Evolutionary conservation across 305 asterid genomes (phyloP), one percentile per base, ranked within the genome.

Genomic region (Lippia alba): DNA sequence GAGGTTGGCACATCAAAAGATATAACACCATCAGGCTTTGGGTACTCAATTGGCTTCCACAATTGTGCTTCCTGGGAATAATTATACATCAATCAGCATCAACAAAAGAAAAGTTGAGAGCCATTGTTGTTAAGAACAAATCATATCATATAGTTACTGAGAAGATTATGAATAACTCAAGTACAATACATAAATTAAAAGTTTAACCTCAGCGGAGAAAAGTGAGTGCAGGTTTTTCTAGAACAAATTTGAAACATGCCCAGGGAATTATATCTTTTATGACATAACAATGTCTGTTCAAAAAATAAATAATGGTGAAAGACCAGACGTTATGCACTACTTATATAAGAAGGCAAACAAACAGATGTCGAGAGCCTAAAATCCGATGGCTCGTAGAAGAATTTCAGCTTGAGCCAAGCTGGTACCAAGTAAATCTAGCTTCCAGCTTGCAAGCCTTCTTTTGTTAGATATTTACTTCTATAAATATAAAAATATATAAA

Each of bases 1-100:
- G 99, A 90, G 51, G 98, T 91, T 36, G 95, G 86, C 56, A 94
- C 73, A 74, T 94, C 98, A 77, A 94, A 94, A 46, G 97, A 84
- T 70, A 94, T 66, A 64, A 79, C 82, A 36, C 94, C 96, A 75
- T 94, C 98, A 34, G 97, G 97, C 86, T 94, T 94, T 61, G 96
- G 90, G 82, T 94, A 94, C 74, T 85, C 83, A 58, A 90, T 86
- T 72, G 89, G 88, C 55, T 64, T 77, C 83, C 82, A 86, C 46
- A 73, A 34, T 64, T 71, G 79, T 59, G 97, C 96, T 81, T 86
- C 97, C 99, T 94, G 90, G 57, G 78, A 56, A 74, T 72, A 36
- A 54, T 74, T 59, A 71, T 64, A 72, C 66, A 60, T 45, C 72
- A 56, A 56, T 68, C 53, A 70, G 67, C 50, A 75, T 69, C 45